Conservation (phyloP, 2,329 filamentous ascomycete genomes). For the Botryotinia globosa region DNA sequence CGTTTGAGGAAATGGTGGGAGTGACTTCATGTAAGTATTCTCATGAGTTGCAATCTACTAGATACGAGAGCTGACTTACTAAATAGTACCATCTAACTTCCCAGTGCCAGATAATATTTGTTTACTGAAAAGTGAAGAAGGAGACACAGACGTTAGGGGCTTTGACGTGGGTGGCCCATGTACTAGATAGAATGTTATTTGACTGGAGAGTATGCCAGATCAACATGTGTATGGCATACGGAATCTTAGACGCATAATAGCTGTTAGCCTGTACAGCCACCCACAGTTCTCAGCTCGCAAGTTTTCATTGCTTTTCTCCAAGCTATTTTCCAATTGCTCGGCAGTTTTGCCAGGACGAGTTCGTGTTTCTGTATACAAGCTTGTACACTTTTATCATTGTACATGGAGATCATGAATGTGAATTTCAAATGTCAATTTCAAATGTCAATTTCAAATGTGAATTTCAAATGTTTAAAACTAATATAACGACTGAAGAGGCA, state of each 20-base stretch:
- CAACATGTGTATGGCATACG: neutral
- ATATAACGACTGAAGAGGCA: neutral
- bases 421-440: no score
- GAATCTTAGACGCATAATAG: neutral
- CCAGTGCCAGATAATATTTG: neutral
- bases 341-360: neutral
- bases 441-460: no score
- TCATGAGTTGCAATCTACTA: neutral
- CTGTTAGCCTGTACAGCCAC: neutral
- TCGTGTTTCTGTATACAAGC: neutral
- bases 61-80: neutral
- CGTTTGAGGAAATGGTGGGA: accelerated
- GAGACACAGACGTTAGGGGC: neutral
- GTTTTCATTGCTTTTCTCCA: no score
- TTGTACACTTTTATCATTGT: neutral
- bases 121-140: neutral
- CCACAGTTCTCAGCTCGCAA: neutral
- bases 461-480: no score
- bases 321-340: no score
- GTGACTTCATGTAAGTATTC: neutral
- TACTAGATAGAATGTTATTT: neutral
- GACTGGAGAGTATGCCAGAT: neutral
- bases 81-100: neutral
- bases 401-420: neutral
- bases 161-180: no score